These are phyloP conservation scores for Calendula officinalis DNA, from an alignment of 129 eudicot species.

Conservation along the genomic window DNA sequence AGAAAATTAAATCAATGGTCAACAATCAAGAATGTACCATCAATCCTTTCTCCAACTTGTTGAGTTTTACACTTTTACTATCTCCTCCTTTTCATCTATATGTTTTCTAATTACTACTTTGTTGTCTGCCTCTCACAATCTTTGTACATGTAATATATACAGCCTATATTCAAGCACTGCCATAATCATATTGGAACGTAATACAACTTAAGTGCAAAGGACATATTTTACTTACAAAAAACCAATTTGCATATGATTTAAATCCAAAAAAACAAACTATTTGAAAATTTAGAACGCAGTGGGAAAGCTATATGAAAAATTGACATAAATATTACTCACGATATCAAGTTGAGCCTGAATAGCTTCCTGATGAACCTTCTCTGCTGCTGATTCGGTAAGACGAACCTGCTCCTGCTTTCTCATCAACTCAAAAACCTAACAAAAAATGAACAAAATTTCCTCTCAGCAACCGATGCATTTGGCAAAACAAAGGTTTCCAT, in stretches of 20 bases:
- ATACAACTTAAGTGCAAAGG: neutral
- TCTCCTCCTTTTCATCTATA: too few species aligned
- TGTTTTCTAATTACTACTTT: too few species aligned
- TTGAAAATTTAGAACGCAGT: neutral
- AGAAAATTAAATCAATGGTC: too few species aligned
- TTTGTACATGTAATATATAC: neutral
- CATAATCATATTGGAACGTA: neutral
- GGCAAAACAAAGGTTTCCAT: neutral
- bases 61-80: constrained; percentile 63
- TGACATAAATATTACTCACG: constrained; percentile 39
- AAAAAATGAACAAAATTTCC: constrained; percentile 13
- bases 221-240: neutral
- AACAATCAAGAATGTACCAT: too few species aligned
- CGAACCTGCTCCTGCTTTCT: constrained; percentile 80
- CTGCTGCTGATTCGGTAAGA: constrained; percentile 73
- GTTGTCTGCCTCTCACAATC: too few species aligned
- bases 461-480: neutral
- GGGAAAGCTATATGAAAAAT: neutral
- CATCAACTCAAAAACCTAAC: constrained; percentile 78
- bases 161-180: neutral
- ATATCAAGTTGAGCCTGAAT: constrained; percentile 69
- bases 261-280: neutral
- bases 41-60: constrained; percentile 38
- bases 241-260: neutral
- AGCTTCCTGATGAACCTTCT: constrained; percentile 74